Evolutionary conservation across 305 asterid species (phyloP).

Genomic region (Solanum hybrid): DNA sequence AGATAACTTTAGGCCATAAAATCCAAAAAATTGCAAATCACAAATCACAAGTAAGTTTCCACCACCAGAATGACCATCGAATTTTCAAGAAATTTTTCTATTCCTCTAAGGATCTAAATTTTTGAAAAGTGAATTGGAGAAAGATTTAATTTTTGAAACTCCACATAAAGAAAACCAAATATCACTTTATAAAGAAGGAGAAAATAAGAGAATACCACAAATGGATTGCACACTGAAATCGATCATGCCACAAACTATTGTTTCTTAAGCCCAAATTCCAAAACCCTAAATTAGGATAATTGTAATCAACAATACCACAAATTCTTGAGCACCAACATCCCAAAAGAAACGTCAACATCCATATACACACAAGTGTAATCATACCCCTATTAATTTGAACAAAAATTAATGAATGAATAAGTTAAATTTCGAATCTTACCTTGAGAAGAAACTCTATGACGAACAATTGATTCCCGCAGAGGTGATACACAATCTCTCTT

Average conservation of each 20-base stretch:
- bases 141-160: too few relatives aligned
- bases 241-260: background rate
- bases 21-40: too few relatives aligned
- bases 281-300: background rate
- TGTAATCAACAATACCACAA: background rate
- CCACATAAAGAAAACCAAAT: background rate
- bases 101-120: background rate
- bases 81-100: background rate
- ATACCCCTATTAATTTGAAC: background rate
- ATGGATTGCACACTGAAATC: background rate
- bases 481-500: background rate
- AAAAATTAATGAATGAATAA: too few relatives aligned
- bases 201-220: background rate
- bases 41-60: background rate
- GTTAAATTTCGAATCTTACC: background rate
- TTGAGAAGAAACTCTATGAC: background rate
- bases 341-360: background rate
- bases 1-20: background rate
- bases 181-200: background rate
- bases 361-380: background rate
- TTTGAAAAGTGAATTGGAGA: background rate
- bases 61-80: background rate
- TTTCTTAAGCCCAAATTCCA: too few relatives aligned
- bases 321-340: background rate
- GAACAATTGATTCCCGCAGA: background rate